phyloP scores from a whole-genome alignment of 805 yeast species.

The Wickerhamiella sergipiensis region DNA sequence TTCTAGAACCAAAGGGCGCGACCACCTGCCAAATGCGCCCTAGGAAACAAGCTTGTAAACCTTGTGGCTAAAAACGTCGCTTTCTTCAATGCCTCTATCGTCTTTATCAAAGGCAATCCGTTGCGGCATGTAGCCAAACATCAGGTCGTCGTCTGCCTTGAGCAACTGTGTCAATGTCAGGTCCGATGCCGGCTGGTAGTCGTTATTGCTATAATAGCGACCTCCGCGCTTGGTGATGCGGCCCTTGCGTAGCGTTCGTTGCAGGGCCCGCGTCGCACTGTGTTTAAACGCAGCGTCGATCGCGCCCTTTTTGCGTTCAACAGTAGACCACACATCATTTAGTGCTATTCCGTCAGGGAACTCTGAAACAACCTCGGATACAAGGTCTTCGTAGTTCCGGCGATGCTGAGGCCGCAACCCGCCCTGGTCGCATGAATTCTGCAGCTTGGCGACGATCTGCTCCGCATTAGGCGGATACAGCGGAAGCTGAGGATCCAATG shows the following conservation, averaged over 20 bases:
- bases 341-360: conserved; percentile 19
- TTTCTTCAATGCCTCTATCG: conserved; percentile 22
- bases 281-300: conserved; percentile 24
- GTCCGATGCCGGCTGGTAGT: conserved; percentile 24
- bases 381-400: conserved; percentile 21
- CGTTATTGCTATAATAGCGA: conserved; percentile 21
- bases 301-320: conserved; percentile 16
- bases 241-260: conserved; percentile 25
- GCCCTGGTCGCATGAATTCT: conserved; percentile 20
- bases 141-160: conserved; percentile 25
- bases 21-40: too few species aligned
- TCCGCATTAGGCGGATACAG: conserved; percentile 28
- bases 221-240: conserved; percentile 21
- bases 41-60: conserved; percentile 13
- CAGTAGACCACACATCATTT: conserved; percentile 13
- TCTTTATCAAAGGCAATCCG: conserved; percentile 24
- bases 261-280: conserved; percentile 26
- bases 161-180: conserved; percentile 22
- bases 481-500: conserved; percentile 25
- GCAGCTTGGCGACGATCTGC: conserved; percentile 22
- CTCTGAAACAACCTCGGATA: conserved; percentile 22
- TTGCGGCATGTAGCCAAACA: conserved; percentile 25
- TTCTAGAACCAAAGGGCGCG: too few species aligned
- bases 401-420: conserved; percentile 6
- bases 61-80: conserved; percentile 26